A percentile compares a stretch with the other conserved stretches of the same genome.
Evolutionary conservation across 192 early-diverging fungal genomes (phyloP).

Genomic region (Dimargaris cristalligena): DNA sequence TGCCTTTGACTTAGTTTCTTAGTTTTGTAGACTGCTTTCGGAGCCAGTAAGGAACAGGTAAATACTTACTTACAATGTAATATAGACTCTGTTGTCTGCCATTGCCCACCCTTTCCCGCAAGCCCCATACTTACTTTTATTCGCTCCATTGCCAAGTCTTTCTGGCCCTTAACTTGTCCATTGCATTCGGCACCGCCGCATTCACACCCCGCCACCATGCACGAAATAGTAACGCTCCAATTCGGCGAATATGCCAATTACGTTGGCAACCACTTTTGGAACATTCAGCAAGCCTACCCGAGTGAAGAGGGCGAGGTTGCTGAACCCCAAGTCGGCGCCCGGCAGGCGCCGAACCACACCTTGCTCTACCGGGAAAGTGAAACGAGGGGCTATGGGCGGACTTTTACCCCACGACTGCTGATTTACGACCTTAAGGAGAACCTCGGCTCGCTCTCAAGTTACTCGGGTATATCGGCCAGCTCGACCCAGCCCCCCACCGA

Average conservation of each 20-base stretch:
- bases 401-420: conserved; percentile 59
- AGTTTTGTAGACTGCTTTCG: too few relatives aligned
- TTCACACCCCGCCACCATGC: too few relatives aligned
- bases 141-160: too few relatives aligned
- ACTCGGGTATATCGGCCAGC: background rate
- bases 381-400: conserved; percentile 27
- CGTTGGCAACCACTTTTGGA: conserved; percentile 89
- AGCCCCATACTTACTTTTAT: too few relatives aligned
- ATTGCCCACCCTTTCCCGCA: too few relatives aligned
- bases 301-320: background rate
- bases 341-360: conserved; percentile 27
- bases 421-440: conserved; percentile 65
- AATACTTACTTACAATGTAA: too few relatives aligned
- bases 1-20: too few relatives aligned
- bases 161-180: too few relatives aligned
- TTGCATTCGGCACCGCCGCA: too few relatives aligned
- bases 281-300: conserved; percentile 43
- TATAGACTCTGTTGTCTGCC: too few relatives aligned
- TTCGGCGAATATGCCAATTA: conserved; percentile 75
- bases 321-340: conserved; percentile 9
- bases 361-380: conserved; percentile 36
- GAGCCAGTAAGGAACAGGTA: too few relatives aligned
- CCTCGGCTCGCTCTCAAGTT: conserved; percentile 13
- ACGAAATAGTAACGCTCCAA: conserved; percentile 85
- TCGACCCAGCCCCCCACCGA: background rate